Conservation (phyloP, 2,329 filamentous ascomycete species). For the Hypoxylon sp. region DNA sequence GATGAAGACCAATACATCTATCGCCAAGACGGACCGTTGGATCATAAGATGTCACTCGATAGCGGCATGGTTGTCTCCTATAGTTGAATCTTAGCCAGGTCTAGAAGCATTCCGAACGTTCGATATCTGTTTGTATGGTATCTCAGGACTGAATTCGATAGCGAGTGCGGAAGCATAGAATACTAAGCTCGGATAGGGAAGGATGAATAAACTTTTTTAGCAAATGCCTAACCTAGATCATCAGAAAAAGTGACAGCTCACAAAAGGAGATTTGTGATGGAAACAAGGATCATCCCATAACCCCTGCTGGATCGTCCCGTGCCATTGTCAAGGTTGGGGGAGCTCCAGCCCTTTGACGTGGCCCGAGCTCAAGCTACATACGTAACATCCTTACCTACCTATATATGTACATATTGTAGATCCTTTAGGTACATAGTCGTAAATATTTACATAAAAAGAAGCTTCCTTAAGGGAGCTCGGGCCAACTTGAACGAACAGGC, state of each 20-base stretch:
- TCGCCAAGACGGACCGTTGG: slow-evolving; percentile 23
- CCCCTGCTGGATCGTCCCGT: slow-evolving; percentile 44
- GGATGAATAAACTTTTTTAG: slow-evolving; percentile 17
- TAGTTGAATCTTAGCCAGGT: not conserved
- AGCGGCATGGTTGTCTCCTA: slow-evolving; percentile 14
- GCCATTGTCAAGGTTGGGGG: slow-evolving; percentile 29
- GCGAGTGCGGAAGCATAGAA: not conserved
- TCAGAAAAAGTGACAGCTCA: slow-evolving; percentile 43
- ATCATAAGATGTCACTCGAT: slow-evolving; percentile 21
- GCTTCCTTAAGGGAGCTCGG: slow-evolving; percentile 21
- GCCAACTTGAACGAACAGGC: slow-evolving; percentile 21
- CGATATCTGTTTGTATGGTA: not conserved
- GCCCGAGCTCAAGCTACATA: slow-evolving; percentile 37
- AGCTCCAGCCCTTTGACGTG: slow-evolving; percentile 13
- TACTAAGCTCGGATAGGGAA: slow-evolving; percentile 19
- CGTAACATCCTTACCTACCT: not conserved
- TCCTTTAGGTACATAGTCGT: not conserved
- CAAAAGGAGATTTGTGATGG: slow-evolving; percentile 36
- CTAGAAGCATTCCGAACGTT: slow-evolving; percentile 2
- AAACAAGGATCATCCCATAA: slow-evolving; percentile 36
- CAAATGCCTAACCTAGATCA: slow-evolving; percentile 33
- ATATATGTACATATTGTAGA: too few species aligned
- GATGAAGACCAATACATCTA: slow-evolving; percentile 6
- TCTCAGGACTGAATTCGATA: not conserved
- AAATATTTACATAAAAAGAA: slow-evolving; percentile 1